Conservation (phyloP, 1,284 basidiomycete genomes). For the Volvariella surrecta region DNA sequence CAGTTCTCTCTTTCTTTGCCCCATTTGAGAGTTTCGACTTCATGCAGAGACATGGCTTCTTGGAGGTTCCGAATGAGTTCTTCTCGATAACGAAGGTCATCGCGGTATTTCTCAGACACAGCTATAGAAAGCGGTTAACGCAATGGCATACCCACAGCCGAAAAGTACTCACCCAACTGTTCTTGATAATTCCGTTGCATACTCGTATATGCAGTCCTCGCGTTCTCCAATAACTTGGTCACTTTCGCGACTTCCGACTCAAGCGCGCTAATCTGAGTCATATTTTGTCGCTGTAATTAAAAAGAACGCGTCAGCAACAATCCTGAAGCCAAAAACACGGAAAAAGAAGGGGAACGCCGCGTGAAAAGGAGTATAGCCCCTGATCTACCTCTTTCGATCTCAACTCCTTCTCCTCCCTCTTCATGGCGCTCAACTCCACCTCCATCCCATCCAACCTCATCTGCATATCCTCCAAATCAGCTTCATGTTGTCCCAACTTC, state of each 20-base stretch:
- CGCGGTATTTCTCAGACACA: constrained; percentile 71
- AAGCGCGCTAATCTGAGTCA: constrained; percentile 54
- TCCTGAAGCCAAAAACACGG: constrained; percentile 2
- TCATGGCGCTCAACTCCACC: constrained; percentile 64
- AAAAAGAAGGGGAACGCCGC: constrained; percentile 3
- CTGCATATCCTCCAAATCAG: constrained; percentile 71
- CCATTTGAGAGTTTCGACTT: constrained; percentile 56
- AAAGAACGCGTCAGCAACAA: constrained; percentile 4
- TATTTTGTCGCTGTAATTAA: constrained; percentile 43
- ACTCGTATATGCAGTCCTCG: constrained; percentile 59
- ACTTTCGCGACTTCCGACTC: constrained; percentile 75
- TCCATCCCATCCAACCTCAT: constrained; percentile 62
- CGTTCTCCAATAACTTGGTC: constrained; percentile 61
- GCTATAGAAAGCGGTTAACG: constrained; percentile 27
- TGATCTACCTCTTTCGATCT: constrained; percentile 72
- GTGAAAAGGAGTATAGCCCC: no score
- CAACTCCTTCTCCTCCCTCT: constrained; percentile 85
- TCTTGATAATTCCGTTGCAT: constrained; percentile 82
- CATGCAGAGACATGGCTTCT: constrained; percentile 48
- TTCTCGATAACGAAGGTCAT: constrained; percentile 64
- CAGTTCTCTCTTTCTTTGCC: constrained; percentile 56
- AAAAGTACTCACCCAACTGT: constrained; percentile 57
- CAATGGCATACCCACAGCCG: constrained; percentile 4
- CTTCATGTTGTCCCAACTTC: constrained; percentile 65
- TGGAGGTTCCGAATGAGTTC: constrained; percentile 58